Percentiles rank a stretch among this genome's conserved stretches.
Conservation (phyloP, 108 stramenopile species). For the Nitzschia inconspicua region DNA sequence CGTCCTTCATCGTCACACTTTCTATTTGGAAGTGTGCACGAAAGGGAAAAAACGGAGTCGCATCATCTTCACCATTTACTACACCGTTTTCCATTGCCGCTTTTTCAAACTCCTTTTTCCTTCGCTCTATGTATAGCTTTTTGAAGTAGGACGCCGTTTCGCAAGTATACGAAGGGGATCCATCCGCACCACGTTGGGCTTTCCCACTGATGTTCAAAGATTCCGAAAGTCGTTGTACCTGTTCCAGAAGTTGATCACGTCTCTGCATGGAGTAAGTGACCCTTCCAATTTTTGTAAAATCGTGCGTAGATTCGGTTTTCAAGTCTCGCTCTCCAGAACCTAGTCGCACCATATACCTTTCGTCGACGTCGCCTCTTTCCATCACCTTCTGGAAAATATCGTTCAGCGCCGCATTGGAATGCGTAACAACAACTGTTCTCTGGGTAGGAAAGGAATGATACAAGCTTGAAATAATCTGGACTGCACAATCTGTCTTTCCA, state of each 20-base stretch:
- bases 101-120: conserved; percentile 38
- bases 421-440: conserved; percentile 93
- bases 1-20: conserved; percentile 36
- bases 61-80: conserved; percentile 9
- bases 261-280: conserved; percentile 89
- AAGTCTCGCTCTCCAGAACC: conserved; percentile 93
- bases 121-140: conserved; percentile 41
- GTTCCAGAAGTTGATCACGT: conserved; percentile 73
- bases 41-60: conserved; percentile 60
- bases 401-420: conserved; percentile 98
- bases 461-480: conserved; percentile 93
- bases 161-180: conserved; percentile 85
- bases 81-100: conserved; percentile 10
- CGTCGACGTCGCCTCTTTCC: conserved; percentile 84
- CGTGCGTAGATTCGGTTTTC: conserved; percentile 65
- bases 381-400: conserved; percentile 98
- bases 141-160: conserved; percentile 94
- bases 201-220: conserved; percentile 76
- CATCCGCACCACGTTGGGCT: conserved; percentile 78
- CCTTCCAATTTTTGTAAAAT: conserved; percentile 88
- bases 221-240: conserved; percentile 87
- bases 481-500: conserved; percentile 93
- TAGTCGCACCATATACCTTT: conserved; percentile 89
- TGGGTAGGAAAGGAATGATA: conserved; percentile 93
- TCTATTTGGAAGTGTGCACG: conserved; percentile 39